Evolutionary conservation across 2,329 filamentous ascomycete genomes (phyloP).

Genomic region (Fusarium multiceps): DNA sequence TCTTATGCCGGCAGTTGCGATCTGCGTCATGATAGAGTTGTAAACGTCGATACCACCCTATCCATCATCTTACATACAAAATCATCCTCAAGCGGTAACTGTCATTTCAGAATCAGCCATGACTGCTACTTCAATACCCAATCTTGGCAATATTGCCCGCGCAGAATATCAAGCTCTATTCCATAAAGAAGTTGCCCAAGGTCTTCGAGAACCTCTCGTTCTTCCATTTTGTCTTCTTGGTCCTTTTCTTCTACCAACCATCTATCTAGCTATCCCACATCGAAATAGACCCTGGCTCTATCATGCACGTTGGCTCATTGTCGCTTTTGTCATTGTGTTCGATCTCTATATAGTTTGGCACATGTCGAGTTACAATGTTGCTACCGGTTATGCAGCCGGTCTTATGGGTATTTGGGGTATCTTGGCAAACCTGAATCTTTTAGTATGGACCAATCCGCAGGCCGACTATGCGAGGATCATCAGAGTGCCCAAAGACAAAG

Average conservation of each 20-base stretch:
- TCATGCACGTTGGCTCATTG: constrained; percentile 60
- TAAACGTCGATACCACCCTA: constrained; percentile 20
- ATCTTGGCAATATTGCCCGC: constrained; percentile 46
- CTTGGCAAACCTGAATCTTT: constrained; percentile 59
- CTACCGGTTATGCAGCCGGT: constrained; percentile 62
- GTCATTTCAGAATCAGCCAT: constrained; percentile 8
- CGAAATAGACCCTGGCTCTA: constrained; percentile 62
- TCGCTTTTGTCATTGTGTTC: constrained; percentile 56
- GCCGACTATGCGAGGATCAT: constrained; percentile 65
- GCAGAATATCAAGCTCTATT: constrained; percentile 54
- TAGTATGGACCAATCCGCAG: constrained; percentile 67
- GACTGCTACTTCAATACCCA: constrained; percentile 8
- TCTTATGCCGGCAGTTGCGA: not conserved
- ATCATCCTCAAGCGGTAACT: not conserved
- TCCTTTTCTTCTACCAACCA: constrained; percentile 59
- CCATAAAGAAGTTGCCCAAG: constrained; percentile 51
- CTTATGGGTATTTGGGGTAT: constrained; percentile 63
- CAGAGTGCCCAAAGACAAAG: constrained; percentile 43
- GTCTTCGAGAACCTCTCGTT: constrained; percentile 60
- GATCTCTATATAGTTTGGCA: constrained; percentile 56
- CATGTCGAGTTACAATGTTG: constrained; percentile 64
- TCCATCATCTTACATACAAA: not conserved
- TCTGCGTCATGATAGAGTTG: constrained; percentile 29
- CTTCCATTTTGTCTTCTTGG: constrained; percentile 64
- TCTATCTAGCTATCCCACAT: constrained; percentile 69